These are phyloP conservation scores for Tetrahymena thermophila DNA, from an alignment of 73 alveolate species.

Conservation along the genomic window DNA sequence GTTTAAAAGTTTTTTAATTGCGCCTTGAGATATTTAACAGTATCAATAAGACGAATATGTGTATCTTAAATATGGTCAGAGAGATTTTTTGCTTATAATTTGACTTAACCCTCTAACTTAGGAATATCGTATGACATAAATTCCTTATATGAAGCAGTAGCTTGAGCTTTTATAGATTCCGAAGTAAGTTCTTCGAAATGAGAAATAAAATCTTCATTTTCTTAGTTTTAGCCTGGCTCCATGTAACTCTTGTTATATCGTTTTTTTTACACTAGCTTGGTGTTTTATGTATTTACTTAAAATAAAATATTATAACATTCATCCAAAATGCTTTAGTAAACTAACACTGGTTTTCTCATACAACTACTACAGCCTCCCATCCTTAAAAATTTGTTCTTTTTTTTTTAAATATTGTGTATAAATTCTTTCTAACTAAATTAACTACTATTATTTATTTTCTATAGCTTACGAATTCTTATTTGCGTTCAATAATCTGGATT, in stretches of 20 bases:
- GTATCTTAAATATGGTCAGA: not conserved
- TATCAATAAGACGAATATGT: not conserved
- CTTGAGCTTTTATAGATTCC: not conserved
- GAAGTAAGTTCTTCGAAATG: not conserved
- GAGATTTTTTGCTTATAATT: not conserved
- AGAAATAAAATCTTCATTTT: not conserved
- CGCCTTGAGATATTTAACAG: not conserved
- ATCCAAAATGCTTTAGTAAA: not conserved
- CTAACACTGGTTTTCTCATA: not conserved
- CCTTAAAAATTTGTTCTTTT: not conserved
- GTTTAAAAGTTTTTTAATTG: not conserved
- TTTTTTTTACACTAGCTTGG: not conserved
- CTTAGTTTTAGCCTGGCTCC: not conserved
- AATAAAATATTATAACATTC: not conserved
- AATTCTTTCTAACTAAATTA: not conserved
- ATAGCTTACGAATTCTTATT: not conserved
- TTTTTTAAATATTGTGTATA: not conserved
- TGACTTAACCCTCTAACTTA: not conserved
- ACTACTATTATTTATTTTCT: not conserved
- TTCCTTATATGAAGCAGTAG: not conserved
- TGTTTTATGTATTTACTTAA: not conserved
- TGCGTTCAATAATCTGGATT: not conserved
- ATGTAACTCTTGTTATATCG: not conserved
- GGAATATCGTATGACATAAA: not conserved
- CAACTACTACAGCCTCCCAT: not conserved